These are phyloP conservation scores for Grosmannia clavigera DNA, from an alignment of 2,329 filamentous ascomycete species.

Conservation along the genomic window DNA sequence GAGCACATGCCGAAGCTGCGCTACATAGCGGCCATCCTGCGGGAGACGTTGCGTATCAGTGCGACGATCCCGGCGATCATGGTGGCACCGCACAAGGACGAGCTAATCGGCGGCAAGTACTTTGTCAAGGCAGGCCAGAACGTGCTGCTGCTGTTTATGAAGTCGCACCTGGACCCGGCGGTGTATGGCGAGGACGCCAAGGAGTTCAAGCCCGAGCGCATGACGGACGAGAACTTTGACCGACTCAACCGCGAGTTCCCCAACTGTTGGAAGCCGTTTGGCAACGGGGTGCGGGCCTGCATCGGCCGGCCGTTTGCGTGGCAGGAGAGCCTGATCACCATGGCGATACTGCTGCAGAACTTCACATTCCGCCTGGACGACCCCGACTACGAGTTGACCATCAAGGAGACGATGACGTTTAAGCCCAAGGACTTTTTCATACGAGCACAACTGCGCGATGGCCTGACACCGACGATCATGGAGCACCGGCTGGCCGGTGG, in stretches of 20 bases:
- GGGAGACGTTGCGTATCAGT: conserved; percentile 52
- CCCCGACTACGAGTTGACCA: conserved; percentile 42
- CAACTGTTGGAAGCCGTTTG: conserved; percentile 61
- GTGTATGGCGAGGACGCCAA: conserved; percentile 54
- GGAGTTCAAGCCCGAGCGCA: conserved; percentile 58
- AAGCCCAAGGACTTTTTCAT: conserved; percentile 54
- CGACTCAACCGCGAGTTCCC: conserved; percentile 46
- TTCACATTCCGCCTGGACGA: conserved; percentile 56
- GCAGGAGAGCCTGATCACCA: conserved; percentile 55
- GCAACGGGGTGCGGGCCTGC: conserved; percentile 40
- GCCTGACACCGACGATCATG: conserved; percentile 35
- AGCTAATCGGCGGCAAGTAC: conserved; percentile 49
- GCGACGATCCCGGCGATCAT: conserved; percentile 48
- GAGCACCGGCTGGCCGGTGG: conserved; percentile 34
- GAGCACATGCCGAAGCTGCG: conserved; percentile 52
- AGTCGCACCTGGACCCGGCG: conserved; percentile 47
- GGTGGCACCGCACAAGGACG: conserved; percentile 40
- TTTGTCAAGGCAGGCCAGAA: conserved; percentile 38
- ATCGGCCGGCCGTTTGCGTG: conserved; percentile 64
- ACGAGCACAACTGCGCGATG: conserved; percentile 48
- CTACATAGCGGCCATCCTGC: conserved; percentile 53
- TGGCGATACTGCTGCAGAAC: conserved; percentile 55
- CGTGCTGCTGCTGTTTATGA: conserved; percentile 35
- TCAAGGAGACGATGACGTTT: conserved; percentile 46
- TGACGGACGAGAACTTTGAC: conserved; percentile 57